These are phyloP conservation scores for Astrephomene gubernaculifera DNA, from an alignment of 139 green algal genomes.

Conservation along the genomic window DNA sequence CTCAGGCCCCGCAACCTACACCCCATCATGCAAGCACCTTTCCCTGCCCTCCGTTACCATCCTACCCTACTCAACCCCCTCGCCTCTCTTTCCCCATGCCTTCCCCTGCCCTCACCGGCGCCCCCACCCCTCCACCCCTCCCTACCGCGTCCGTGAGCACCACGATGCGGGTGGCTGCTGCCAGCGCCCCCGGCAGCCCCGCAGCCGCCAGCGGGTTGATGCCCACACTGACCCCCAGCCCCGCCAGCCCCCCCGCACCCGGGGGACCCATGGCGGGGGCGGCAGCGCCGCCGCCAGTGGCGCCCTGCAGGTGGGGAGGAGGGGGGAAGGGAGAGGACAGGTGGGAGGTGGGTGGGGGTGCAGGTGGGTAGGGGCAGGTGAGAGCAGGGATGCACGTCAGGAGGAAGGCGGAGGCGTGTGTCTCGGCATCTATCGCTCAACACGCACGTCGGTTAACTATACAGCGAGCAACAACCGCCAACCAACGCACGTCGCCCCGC, in stretches of 20 bases:
- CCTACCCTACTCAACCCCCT: background rate
- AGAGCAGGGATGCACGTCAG: too few species aligned
- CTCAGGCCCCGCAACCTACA: too few species aligned
- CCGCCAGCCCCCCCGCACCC: background rate
- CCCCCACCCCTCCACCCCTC: background rate
- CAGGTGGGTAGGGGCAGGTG: too few species aligned
- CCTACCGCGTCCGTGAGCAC: constrained; percentile 79
- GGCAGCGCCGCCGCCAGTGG: background rate
- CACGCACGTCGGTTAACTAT: too few species aligned
- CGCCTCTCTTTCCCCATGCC: background rate
- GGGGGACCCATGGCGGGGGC: background rate
- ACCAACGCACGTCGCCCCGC: too few species aligned
- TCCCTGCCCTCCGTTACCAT: background rate
- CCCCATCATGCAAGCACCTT: background rate
- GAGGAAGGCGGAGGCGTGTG: too few species aligned
- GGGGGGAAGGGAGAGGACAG: background rate
- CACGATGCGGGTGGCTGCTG: constrained; percentile 66
- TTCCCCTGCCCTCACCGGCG: background rate
- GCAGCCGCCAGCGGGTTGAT: background rate
- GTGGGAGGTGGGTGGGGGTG: background rate
- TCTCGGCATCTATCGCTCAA: too few species aligned
- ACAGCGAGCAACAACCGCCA: too few species aligned
- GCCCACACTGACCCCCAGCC: background rate
- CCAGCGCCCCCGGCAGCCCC: background rate
- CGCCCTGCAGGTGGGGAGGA: background rate